A percentile compares a stretch with the other conserved stretches of the same genome.
These are phyloP conservation scores for Calonectria fujianensis DNA, from an alignment of 2,329 filamentous ascomycete species.

Conservation along the genomic window DNA sequence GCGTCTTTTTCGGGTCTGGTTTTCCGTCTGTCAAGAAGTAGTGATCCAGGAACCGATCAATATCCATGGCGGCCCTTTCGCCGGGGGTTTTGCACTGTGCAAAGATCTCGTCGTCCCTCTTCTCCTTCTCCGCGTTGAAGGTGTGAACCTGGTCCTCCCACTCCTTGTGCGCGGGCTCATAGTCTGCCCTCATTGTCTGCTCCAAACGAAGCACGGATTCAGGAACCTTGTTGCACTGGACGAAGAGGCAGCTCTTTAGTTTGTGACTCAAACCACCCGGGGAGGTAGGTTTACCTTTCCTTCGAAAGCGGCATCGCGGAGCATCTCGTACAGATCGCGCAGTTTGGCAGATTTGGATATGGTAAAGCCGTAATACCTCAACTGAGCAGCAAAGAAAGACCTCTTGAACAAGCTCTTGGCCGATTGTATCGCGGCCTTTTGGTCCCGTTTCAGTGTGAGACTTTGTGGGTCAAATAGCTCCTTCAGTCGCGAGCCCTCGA, in stretches of 20 bases:
- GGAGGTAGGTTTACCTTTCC: slow-evolving; percentile 10
- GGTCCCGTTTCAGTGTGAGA: slow-evolving; percentile 3
- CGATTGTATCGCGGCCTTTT: neutral
- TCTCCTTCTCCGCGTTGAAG: slow-evolving; percentile 8
- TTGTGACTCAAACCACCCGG: neutral
- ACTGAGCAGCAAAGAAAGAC: neutral
- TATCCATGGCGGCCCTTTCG: slow-evolving; percentile 13
- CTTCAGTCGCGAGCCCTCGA: neutral
- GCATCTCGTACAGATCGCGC: neutral
- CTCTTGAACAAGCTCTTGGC: neutral
- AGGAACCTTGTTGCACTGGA: slow-evolving; percentile 11
- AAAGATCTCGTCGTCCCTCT: slow-evolving; percentile 26
- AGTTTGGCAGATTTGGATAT: neutral
- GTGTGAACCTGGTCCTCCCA: slow-evolving; percentile 24
- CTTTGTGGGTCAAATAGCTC: neutral
- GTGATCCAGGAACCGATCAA: slow-evolving; percentile 27
- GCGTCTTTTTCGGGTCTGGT: slow-evolving; percentile 25
- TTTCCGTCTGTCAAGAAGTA: slow-evolving; percentile 42
- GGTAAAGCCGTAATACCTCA: neutral
- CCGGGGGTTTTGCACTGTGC: slow-evolving; percentile 28
- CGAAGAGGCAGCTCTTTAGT: neutral
- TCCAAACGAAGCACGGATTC: neutral
- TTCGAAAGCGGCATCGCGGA: neutral
- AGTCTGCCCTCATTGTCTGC: slow-evolving; percentile 33
- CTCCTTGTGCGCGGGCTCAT: slow-evolving; percentile 22